These are phyloP conservation scores for Backusella tarrabulga DNA, from an alignment of 192 early-diverging fungal genomes.

Conservation along the genomic window DNA sequence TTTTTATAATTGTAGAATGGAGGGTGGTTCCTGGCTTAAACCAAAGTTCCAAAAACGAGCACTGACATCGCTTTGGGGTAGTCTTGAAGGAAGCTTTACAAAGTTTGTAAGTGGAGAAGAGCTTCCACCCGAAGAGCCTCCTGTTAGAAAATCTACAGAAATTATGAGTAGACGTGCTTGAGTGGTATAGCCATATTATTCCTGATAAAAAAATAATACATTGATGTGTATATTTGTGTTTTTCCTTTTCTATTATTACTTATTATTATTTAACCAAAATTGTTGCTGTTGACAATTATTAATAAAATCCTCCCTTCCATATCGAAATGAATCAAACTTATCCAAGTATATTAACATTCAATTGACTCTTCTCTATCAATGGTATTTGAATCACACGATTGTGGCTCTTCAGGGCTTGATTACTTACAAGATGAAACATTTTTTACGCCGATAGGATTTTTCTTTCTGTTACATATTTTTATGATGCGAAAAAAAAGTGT, in stretches of 20 bases:
- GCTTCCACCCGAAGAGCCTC: slow-evolving; percentile 33
- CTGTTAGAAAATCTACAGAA: slow-evolving; percentile 36
- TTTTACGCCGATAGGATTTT: no score
- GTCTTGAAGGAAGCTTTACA: slow-evolving; percentile 55
- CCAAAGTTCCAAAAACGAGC: slow-evolving; percentile 55
- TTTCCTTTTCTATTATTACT: neutral
- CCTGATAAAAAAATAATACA: neutral
- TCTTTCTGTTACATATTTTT: no score
- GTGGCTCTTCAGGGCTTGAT: no score
- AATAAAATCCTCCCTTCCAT: neutral
- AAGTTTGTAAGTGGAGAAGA: slow-evolving; percentile 64
- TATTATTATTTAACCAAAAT: slow-evolving; percentile 3
- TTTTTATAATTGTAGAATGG: slow-evolving; percentile 12
- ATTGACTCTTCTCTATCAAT: no score
- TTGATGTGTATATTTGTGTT: neutral
- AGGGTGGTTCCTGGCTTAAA: slow-evolving; percentile 37
- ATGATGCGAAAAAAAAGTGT: no score
- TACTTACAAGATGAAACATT: no score
- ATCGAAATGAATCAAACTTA: no score
- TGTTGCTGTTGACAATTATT: neutral
- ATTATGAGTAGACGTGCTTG: slow-evolving; percentile 22
- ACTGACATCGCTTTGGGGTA: slow-evolving; percentile 56
- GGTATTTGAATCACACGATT: no score
- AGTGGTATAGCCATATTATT: neutral
- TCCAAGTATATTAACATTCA: no score